Evolutionary conservation across 192 early-diverging fungal species (phyloP), one percentile per base, ranked within the genome.

Genomic region (Dispira simplex): DNA sequence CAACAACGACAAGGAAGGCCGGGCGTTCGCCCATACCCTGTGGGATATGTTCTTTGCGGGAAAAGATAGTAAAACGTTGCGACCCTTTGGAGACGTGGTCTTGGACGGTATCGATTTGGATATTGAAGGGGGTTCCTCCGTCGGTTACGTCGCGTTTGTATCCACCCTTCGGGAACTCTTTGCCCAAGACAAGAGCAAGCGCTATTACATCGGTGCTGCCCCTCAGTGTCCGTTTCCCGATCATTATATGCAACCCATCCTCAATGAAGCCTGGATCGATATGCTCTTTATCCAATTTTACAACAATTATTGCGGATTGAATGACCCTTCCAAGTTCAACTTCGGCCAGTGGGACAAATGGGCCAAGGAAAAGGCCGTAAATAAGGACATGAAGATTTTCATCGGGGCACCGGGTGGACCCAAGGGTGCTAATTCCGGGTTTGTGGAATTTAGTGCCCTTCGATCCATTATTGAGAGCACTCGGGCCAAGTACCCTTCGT

Each of bases 201-300:
- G 73, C 39, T 84, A 78, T 65, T 81, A 77, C 63, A 78, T 87
- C 44, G 76, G 80, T 2, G 83, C 83, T 0, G 87, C 85, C 1
- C 87, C 87, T 9, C 87, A 90, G 56, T 90, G 87, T 49, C 78
- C 82, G 2, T 87, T 78, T 64, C 81, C 85, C 14, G 83, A 90
- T 70, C 79, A 75, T 1, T 84, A 85, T 66, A 62, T 85, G 1
- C 82, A 80, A 0, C 72, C 73, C 0, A 73, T 80, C 20, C 67
- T 86, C 5, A 73, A 85, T 53, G 69, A 77, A 27, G 78, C 85
- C 3, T 83, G 79, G 57, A 69, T 83, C 8, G 83, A 85, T 60
- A 77, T 86, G 82, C 73, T 90, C 0, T 85, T 81, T 77, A 81
- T 90, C 1, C 87, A 90, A 70, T 90, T 86, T 64, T 90, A 90